Evolutionary conservation across 176 grass and related monocot genomes (phyloP).

Genomic region (Dendrocalamus sinicus): DNA sequence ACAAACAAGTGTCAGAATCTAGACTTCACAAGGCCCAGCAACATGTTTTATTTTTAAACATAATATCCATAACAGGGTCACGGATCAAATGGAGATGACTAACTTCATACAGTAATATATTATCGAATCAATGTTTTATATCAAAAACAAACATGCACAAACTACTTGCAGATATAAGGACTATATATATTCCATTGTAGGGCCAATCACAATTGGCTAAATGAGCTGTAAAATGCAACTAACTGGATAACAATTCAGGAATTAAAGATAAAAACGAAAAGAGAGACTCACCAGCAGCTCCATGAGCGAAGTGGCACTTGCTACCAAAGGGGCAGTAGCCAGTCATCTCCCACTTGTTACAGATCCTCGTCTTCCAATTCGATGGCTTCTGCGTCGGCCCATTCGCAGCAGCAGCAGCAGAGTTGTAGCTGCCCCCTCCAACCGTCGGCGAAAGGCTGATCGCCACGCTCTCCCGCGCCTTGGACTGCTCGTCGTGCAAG

Average conservation of each 20-base stretch:
- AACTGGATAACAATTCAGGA: neutral
- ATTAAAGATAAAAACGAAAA: constrained; percentile 16
- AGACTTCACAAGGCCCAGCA: neutral
- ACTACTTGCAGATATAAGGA: neutral
- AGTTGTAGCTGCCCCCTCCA: constrained; percentile 55
- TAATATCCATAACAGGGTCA: constrained; percentile 13
- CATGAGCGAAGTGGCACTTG: constrained; percentile 98
- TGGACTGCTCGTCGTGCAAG: constrained; percentile 91
- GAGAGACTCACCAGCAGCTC: constrained; percentile 69
- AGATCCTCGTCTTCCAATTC: constrained; percentile 98
- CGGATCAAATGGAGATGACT: constrained; percentile 2
- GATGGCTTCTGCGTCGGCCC: constrained; percentile 70
- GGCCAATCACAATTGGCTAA: neutral
- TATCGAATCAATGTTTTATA: neutral
- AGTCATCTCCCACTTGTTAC: constrained; percentile 99
- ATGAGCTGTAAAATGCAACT: neutral
- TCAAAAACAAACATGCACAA: neutral
- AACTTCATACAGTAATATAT: neutral
- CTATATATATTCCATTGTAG: neutral
- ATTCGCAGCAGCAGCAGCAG: constrained; percentile 33
- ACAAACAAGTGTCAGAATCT: neutral
- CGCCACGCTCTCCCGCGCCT: constrained; percentile 88
- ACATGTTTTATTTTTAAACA: neutral
- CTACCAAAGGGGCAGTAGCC: constrained; percentile 96
- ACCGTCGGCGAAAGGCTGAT: constrained; percentile 84